Percentiles rank a stretch among this genome's conserved stretches.
phyloP scores from a whole-genome alignment of 2,329 filamentous ascomycete species.

The Fusarium poae region DNA sequence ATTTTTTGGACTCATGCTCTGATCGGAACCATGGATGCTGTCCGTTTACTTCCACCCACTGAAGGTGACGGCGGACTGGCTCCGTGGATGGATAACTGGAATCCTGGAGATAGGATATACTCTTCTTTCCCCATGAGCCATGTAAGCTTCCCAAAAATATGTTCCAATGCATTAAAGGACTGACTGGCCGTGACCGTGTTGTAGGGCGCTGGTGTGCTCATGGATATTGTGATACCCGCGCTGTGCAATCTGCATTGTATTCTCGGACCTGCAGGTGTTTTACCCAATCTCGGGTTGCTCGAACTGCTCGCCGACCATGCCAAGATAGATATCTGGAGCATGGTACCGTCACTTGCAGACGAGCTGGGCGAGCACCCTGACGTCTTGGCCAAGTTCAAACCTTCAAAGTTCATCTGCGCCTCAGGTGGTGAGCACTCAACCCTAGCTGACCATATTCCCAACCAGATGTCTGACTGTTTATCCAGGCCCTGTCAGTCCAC shows the following conservation, averaged over 20 bases:
- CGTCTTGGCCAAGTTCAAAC: slow-evolving; percentile 50
- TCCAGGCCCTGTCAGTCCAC: slow-evolving; percentile 47
- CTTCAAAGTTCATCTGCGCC: slow-evolving; percentile 54
- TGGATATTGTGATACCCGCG: slow-evolving; percentile 56
- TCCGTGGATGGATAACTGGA: slow-evolving; percentile 48
- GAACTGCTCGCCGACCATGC: slow-evolving; percentile 51
- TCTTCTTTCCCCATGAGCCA: slow-evolving; percentile 44
- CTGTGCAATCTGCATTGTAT: slow-evolving; percentile 55
- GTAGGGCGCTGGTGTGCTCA: slow-evolving; percentile 57
- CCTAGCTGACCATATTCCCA: no score
- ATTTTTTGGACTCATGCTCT: slow-evolving; percentile 54
- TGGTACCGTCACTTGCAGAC: slow-evolving; percentile 55
- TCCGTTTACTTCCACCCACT: slow-evolving; percentile 51
- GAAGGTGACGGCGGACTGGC: slow-evolving; percentile 45
- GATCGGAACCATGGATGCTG: slow-evolving; percentile 54
- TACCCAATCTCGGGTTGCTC: slow-evolving; percentile 55
- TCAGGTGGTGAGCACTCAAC: slow-evolving; percentile 29
- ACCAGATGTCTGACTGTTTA: background rate
- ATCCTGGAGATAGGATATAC: slow-evolving; percentile 49
- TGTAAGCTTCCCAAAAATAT: background rate
- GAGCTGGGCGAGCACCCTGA: slow-evolving; percentile 52
- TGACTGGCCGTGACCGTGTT: background rate
- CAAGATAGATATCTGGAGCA: slow-evolving; percentile 56
- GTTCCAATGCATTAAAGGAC: accelerated
- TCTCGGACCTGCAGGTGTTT: slow-evolving; percentile 52